Evolutionary conservation across 1,139 yeast species (phyloP).

Genomic region (Geotrichum europaeum): DNA sequence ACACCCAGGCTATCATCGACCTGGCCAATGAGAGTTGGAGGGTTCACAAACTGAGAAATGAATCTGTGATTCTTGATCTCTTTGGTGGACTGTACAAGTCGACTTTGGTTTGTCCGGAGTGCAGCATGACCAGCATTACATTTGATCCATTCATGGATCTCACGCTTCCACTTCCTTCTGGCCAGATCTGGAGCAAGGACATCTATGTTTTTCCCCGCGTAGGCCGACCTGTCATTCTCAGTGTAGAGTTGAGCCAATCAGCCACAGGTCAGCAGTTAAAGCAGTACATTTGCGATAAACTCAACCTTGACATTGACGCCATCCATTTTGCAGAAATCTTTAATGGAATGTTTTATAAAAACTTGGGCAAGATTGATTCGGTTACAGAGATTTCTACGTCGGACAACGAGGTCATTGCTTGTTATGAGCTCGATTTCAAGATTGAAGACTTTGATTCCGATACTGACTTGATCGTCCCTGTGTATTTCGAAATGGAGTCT

Average conservation of each 20-base stretch:
- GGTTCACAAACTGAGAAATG: constrained; percentile 73
- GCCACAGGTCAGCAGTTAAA: constrained; percentile 63
- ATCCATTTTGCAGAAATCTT: constrained; percentile 68
- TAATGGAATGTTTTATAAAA: constrained; percentile 60
- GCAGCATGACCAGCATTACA: constrained; percentile 75
- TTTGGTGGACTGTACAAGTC: constrained; percentile 90
- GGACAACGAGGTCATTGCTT: constrained; percentile 47
- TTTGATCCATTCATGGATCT: constrained; percentile 93
- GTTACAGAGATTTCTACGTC: constrained; percentile 62
- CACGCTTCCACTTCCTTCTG: constrained; percentile 82
- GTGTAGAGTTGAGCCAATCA: constrained; percentile 65
- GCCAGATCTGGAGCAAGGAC: constrained; percentile 64
- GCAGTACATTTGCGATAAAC: constrained; percentile 46
- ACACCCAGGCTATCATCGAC: constrained; percentile 48
- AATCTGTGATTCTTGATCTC: constrained; percentile 75
- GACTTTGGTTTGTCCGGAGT: constrained; percentile 80
- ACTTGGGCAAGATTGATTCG: constrained; percentile 59
- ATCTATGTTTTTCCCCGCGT: constrained; percentile 57
- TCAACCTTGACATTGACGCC: constrained; percentile 26
- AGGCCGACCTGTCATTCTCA: constrained; percentile 46
- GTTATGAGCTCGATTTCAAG: constrained; percentile 18
- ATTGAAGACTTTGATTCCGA: constrained; percentile 21
- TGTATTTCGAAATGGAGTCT: constrained; percentile 45
- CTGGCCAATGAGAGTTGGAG: constrained; percentile 79
- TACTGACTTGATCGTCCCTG: constrained; percentile 59